A percentile compares a stretch with the other conserved stretches of the same genome.
These are phyloP conservation scores for Geranium brycei DNA, from an alignment of 345 rosid species.

Conservation along the genomic window DNA sequence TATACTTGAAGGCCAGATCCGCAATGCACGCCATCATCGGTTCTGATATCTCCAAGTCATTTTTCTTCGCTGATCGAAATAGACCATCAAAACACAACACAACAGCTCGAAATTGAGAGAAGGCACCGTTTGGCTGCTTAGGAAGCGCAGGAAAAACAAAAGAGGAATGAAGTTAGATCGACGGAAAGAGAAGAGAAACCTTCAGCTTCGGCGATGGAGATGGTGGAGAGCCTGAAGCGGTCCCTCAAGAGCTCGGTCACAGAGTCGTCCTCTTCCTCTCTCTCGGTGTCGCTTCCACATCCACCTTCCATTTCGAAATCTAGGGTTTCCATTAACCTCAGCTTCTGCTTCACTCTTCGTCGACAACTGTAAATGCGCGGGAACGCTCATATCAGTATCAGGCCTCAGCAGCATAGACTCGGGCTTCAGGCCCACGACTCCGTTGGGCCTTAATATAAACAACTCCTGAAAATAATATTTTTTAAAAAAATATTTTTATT, in stretches of 20 bases:
- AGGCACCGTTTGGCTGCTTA: conserved; percentile 3
- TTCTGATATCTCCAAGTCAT: conserved; percentile 47
- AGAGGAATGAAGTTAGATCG: background rate
- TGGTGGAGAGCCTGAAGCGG: conserved; percentile 65
- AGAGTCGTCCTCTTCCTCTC: conserved; percentile 40
- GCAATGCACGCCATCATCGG: conserved; percentile 55
- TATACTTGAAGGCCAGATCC: conserved; percentile 63
- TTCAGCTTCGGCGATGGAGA: conserved; percentile 67
- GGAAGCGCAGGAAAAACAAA: background rate
- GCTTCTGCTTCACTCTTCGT: too few species aligned
- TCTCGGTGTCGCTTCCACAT: conserved; percentile 28
- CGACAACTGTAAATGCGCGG: too few species aligned
- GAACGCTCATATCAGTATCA: too few species aligned
- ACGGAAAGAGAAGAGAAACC: conserved; percentile 24
- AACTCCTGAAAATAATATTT: too few species aligned
- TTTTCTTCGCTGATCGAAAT: conserved; percentile 42
- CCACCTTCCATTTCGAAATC: conserved; percentile 20
- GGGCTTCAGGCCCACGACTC: too few species aligned
- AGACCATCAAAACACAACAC: background rate
- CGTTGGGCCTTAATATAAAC: too few species aligned
- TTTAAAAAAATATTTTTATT: too few species aligned
- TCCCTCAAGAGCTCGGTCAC: conserved; percentile 46
- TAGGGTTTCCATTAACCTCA: background rate
- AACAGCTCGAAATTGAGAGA: conserved; percentile 4
- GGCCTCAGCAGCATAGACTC: too few species aligned